Base-by-base conservation (phyloP, 2,329 filamentous ascomycete genomes). In the Aspergillus sp. region DNA sequence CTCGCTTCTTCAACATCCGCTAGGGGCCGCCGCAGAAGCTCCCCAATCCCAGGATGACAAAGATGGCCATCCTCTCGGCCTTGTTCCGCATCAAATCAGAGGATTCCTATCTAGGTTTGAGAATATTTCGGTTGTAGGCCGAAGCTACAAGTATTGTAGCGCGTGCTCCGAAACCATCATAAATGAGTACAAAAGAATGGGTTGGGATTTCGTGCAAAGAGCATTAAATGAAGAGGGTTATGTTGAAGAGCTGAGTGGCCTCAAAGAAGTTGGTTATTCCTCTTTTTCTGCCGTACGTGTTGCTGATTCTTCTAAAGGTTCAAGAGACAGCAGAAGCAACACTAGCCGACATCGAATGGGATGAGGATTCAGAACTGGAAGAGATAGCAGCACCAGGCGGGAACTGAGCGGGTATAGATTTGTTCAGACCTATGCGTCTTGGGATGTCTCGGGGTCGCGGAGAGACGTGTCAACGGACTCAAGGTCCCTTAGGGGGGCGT, bases 1-100 rank as follows among this genome's bases (percentile, higher is more conserved):
- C 9, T 96, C 90, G 58, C 78, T 97, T 37, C 80, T 97, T 9
- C 95, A 99, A 70, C 93, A 96, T 70, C 92, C 93, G 0, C 78
- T 81, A 21, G 76, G 74, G 40, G 69, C 71, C 50, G 65, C 72
- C 14, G 79, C 78, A 31, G 75, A 76, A 44, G 75, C 76, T 43
- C 70, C 76, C 7, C 56, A 62, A 4, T 66, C 66, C 23, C 59
- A 63, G 35, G 63, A 65, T 25, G 66, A 75, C n/a, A 70, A 64
- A 52, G 73, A 67, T 17, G 67, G 75, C 15, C 79, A 82, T 61
- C 79, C 79, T 33, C 71, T 82, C 15, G 79, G 79, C 31, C 78
- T 81, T 11, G 78, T 88, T 1, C 86, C 86, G 15, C 86, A 88
- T 71, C 84, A 85, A 53, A 83, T 88, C 48, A 81, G 86, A 52